These are phyloP conservation scores for Arxiozyma bovina DNA, from an alignment of 1,139 yeast species.

Conservation along the genomic window DNA sequence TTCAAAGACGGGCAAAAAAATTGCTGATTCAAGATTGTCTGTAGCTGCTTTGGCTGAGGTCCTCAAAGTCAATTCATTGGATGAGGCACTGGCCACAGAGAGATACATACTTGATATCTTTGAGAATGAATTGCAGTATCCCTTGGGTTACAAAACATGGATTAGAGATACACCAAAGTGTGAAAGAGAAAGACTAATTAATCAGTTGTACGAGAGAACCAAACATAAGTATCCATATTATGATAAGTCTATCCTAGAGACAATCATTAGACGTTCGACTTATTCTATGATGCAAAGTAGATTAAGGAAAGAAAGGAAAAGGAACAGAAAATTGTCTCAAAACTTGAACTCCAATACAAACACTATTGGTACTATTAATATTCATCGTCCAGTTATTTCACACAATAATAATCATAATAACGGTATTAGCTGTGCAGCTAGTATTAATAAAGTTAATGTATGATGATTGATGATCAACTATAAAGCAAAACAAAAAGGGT, in stretches of 20 bases:
- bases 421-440: neutral
- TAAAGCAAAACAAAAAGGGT: too few relatives aligned
- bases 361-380: neutral
- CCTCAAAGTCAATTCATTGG: constrained; percentile 43
- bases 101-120: constrained; percentile 50
- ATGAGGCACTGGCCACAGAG: constrained; percentile 54
- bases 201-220: constrained; percentile 42
- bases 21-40: constrained; percentile 48
- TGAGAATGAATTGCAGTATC: constrained; percentile 51
- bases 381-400: neutral
- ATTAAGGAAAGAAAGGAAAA: constrained; percentile 54
- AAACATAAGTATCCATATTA: constrained; percentile 44
- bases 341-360: neutral
- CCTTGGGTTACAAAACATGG: constrained; percentile 73
- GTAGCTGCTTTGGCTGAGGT: constrained; percentile 47
- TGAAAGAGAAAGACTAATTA: constrained; percentile 44
- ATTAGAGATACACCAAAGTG: constrained; percentile 58
- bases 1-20: constrained; percentile 8
- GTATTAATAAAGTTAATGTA: neutral
- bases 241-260: constrained; percentile 49
- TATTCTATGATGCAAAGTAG: constrained; percentile 77
- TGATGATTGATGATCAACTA: neutral
- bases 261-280: constrained; percentile 67
- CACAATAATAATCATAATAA: too few relatives aligned
- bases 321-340: constrained; percentile 12